These are phyloP conservation scores for Fusarium haematococcum DNA, from an alignment of 2,329 filamentous ascomycete genomes.

Conservation along the genomic window DNA sequence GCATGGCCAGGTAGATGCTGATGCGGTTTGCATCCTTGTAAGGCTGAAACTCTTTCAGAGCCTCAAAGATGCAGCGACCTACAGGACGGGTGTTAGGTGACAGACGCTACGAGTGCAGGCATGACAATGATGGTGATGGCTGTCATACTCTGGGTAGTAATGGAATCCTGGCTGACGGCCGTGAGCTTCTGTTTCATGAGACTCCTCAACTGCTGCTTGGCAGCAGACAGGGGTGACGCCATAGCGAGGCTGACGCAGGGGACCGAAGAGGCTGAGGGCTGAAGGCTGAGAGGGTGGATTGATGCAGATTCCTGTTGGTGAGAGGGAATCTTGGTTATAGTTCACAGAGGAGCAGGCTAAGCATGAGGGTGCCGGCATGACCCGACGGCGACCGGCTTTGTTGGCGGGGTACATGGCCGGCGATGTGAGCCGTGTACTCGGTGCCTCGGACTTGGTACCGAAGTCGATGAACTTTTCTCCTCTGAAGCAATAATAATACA, in stretches of 20 bases:
- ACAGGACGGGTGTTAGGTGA: constrained; percentile 37
- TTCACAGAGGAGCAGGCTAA: constrained; percentile 21
- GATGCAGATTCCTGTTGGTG: constrained; percentile 17
- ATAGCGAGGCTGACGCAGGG: constrained; percentile 51
- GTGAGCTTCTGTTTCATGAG: constrained; percentile 76
- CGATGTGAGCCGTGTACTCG: constrained; percentile 19
- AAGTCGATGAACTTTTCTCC: neutral
- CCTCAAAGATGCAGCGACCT: constrained; percentile 75
- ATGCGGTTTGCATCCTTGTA: constrained; percentile 81
- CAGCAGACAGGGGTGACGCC: constrained; percentile 67
- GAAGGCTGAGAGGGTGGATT: constrained; percentile 12
- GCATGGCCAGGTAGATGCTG: constrained; percentile 95
- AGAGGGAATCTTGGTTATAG: constrained; percentile 18
- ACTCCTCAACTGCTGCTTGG: constrained; percentile 81
- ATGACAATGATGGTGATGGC: constrained; percentile 10
- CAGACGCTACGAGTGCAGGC: constrained; percentile 6
- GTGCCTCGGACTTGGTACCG: neutral
- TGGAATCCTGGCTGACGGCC: constrained; percentile 69
- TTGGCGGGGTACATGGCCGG: constrained; percentile 19
- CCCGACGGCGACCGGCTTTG: constrained; percentile 7
- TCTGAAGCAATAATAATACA: neutral
- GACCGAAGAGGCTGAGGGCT: neutral
- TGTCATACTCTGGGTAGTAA: constrained; percentile 76
- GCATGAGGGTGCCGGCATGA: constrained; percentile 15
- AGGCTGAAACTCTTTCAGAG: constrained; percentile 75